Base-by-base conservation (phyloP, 495 filamentous ascomycete species). In the Aspergillus wentii region DNA sequence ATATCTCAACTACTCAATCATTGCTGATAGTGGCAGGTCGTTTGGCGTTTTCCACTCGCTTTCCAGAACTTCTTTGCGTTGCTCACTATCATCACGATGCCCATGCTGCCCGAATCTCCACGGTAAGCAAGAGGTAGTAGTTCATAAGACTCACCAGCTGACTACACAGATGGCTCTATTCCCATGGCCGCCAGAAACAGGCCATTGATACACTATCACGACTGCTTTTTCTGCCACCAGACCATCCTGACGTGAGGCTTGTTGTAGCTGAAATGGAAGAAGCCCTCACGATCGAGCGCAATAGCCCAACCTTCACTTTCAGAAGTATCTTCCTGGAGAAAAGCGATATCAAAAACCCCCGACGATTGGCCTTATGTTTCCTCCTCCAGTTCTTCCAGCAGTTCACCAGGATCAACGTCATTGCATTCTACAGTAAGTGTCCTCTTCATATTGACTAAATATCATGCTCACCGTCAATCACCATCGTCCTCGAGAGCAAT, bases 11-110 rank as follows among this genome's bases (percentile, higher is more conserved):
- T n/a, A n/a, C n/a, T n/a, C n/a, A n/a, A n/a, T n/a, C n/a, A n/a
- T n/a, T 25, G 22, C 22, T 25, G 22, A 25, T 25, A 5, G 11
- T 11, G 19, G 32, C 38, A 46, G 42, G 41, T 41, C 11, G 63
- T 68, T 46, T 71, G 68, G 71, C 54, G 69, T 2, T 48, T 72
- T 27, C 68, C 69, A 0, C 52, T 72, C 15, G 71, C 65, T 1
- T 64, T 72, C 25, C 68, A 72, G 41, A 38, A 41, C 19, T 40
- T 66, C 7, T 41, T 50, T 46, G 44, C 51, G 3, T 33, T 59
- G 10, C 33, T 43, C 19, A 56, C 51, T 14, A 33, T 56, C 8
- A 5, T 31, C 17, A 40, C 51, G 8, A 48, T 54, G 15, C 36
- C 30, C 2, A 49, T 51, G 29, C 39, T 61, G 9, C 57, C 57